phyloP scores from a whole-genome alignment of 179 eudicot species.

The Corrigiola litoralis region DNA sequence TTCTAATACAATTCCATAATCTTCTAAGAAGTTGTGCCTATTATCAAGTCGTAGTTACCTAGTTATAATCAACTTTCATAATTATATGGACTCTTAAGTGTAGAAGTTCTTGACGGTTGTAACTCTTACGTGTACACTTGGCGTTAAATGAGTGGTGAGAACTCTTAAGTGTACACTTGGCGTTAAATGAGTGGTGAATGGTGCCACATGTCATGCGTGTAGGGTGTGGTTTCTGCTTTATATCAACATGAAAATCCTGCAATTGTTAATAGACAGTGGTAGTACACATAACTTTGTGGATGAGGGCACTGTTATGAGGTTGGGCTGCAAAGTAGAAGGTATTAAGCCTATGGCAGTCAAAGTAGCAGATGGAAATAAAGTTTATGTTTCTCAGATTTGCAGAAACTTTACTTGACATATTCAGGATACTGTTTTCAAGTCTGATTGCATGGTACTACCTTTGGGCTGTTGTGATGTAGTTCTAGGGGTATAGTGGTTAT shows the following conservation, averaged over 20 bases:
- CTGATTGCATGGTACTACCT: neutral
- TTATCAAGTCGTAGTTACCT: no score
- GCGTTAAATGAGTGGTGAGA: no score
- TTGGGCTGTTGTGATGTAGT: neutral
- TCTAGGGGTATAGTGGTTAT: neutral
- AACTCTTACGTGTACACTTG: no score
- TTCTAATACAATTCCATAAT: no score
- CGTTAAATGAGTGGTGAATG: no score
- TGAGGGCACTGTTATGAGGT: neutral
- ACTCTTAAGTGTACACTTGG: no score
- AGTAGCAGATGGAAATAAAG: neutral
- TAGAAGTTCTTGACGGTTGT: no score
- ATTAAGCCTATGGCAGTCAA: neutral
- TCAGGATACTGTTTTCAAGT: neutral
- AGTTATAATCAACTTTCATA: no score
- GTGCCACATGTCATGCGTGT: no score
- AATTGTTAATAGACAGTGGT: neutral
- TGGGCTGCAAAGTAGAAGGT: neutral
- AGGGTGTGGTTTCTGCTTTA: no score
- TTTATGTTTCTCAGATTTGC: neutral
- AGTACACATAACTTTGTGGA: conserved; percentile 1
- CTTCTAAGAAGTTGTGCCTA: no score
- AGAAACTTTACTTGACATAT: neutral
- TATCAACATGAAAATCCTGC: neutral
- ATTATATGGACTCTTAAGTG: no score